Evolutionary conservation across 2,329 filamentous ascomycete species (phyloP).

Genomic region (Hypoxylon sp.): DNA sequence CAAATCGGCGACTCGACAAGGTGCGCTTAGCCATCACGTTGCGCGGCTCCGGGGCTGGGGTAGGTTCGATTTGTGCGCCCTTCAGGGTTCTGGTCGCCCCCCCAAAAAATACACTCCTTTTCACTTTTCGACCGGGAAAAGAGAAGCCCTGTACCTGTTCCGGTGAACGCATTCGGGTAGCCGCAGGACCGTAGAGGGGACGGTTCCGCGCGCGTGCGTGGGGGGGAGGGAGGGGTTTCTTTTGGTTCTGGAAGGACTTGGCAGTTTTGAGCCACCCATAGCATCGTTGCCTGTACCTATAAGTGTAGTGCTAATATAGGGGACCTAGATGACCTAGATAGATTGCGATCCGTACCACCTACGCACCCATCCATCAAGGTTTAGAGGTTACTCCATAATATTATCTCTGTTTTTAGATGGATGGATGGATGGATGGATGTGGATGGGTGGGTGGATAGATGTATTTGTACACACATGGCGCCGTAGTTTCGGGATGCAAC

Average conservation of each 20-base stretch:
- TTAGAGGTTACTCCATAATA: constrained; percentile 3
- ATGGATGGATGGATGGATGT: constrained; percentile 4
- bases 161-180: constrained; percentile 41
- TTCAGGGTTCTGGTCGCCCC: neutral
- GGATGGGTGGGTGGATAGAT: neutral
- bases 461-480: constrained; percentile 8
- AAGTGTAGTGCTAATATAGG: neutral
- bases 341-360: constrained; percentile 23
- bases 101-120: neutral
- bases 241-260: constrained; percentile 45
- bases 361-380: constrained; percentile 12
- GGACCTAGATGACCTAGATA: constrained; percentile 5
- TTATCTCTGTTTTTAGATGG: neutral
- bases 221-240: constrained; percentile 27
- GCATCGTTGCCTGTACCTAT: neutral
- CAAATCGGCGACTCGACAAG: constrained; percentile 23
- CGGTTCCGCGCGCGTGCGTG: constrained; percentile 12
- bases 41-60: constrained; percentile 42
- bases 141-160: constrained; percentile 32
- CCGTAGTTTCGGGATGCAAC: constrained; percentile 35
- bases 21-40: constrained; percentile 37
- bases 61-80: constrained; percentile 29
- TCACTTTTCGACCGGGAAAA: constrained; percentile 24
- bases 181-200: constrained; percentile 20
- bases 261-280: constrained; percentile 7